Conservation (phyloP, 768 basidiomycete genomes). For the Suillus occidentalis region DNA sequence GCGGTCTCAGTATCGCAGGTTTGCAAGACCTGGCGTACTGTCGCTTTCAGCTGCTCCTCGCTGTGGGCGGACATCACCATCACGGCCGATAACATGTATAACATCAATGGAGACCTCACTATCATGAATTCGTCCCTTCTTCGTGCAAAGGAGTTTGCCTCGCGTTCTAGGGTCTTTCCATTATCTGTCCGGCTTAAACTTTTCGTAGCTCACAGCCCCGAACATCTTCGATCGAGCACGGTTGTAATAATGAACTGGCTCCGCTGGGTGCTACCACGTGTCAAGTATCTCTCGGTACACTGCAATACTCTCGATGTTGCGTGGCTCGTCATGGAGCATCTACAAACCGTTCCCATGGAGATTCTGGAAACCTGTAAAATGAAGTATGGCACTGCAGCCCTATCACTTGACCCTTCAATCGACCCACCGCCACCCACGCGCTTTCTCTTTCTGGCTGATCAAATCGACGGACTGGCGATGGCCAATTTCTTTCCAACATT, state of each 20-base stretch:
- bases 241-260: conserved; percentile 2
- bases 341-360: conserved; percentile 5
- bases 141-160: neutral
- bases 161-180: conserved; percentile 6
- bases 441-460: neutral
- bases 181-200: conserved; percentile 8
- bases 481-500: neutral
- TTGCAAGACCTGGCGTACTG: conserved; percentile 40
- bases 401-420: neutral
- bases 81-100: conserved; percentile 1
- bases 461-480: too few species aligned
- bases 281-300: conserved; percentile 9
- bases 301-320: neutral
- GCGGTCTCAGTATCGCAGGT: conserved; percentile 42
- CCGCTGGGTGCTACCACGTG: neutral
- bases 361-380: conserved; percentile 11
- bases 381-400: neutral
- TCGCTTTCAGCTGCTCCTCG: conserved; percentile 34
- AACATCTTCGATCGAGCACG: neutral
- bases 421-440: neutral
- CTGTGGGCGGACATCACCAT: conserved; percentile 37
- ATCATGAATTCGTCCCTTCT: neutral
- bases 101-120: neutral
- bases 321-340: neutral
- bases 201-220: neutral